These are phyloP conservation scores for Dovyalis caffra DNA, from an alignment of 345 rosid genomes.

Conservation along the genomic window DNA sequence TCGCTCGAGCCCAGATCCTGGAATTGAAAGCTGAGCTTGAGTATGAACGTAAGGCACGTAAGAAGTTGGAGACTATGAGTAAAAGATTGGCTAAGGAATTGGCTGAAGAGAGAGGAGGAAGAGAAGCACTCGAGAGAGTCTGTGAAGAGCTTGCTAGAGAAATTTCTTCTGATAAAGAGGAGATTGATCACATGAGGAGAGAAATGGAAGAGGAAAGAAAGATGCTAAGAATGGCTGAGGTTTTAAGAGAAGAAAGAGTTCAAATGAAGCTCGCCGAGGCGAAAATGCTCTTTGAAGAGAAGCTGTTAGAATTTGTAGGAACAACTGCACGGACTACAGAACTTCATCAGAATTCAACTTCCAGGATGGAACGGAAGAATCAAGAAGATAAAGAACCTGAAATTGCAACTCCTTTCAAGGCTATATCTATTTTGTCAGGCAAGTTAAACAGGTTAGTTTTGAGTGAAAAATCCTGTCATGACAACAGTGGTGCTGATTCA, in stretches of 20 bases:
- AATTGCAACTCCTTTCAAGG: slow-evolving; percentile 23
- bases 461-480: slow-evolving; percentile 20
- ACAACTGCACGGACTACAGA: slow-evolving; percentile 17
- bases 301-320: slow-evolving; percentile 50
- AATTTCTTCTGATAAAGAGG: slow-evolving; percentile 42
- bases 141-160: slow-evolving; percentile 63
- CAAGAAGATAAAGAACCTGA: slow-evolving; percentile 25
- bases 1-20: slow-evolving; percentile 49
- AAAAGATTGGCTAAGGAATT: slow-evolving; percentile 66
- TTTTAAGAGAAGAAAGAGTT: slow-evolving; percentile 81
- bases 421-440: slow-evolving; percentile 26
- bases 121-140: slow-evolving; percentile 58
- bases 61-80: slow-evolving; percentile 53
- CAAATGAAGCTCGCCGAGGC: slow-evolving; percentile 89
- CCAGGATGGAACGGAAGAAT: slow-evolving; percentile 15
- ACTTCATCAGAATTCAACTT: slow-evolving; percentile 5
- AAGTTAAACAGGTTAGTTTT: slow-evolving; percentile 30
- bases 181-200: slow-evolving; percentile 51
- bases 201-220: slow-evolving; percentile 76
- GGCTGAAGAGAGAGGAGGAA: slow-evolving; percentile 56
- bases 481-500: slow-evolving; percentile 12
- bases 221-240: slow-evolving; percentile 76
- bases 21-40: slow-evolving; percentile 74
- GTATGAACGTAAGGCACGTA: slow-evolving; percentile 59
- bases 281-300: slow-evolving; percentile 65